These are phyloP conservation scores for Trametes maxima DNA, from an alignment of 768 basidiomycete species.

Conservation along the genomic window DNA sequence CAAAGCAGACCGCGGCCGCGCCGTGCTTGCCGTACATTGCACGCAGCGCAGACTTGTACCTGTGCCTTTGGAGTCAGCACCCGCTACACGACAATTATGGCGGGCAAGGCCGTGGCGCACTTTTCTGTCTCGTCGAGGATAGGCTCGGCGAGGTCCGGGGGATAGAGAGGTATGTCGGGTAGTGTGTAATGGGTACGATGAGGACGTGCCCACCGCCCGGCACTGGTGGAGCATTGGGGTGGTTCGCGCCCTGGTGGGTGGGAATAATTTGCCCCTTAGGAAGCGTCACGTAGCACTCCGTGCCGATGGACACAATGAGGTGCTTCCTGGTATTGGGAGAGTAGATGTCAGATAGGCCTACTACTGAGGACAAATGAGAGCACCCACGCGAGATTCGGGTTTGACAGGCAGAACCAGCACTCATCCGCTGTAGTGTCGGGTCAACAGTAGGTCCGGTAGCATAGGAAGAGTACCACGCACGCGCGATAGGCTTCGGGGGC, in stretches of 20 bases:
- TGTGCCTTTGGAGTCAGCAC: conserved; percentile 31
- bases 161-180: conserved; percentile 83
- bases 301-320: conserved; percentile 91
- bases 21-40: conserved; percentile 71
- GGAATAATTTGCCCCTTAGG: conserved; percentile 95
- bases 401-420: conserved; percentile 98
- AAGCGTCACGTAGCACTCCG: conserved; percentile 93
- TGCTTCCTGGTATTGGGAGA: conserved; percentile 67
- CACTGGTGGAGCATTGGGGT: conserved; percentile 47
- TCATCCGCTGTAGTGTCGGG: conserved; percentile 64
- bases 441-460: neutral
- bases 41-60: conserved; percentile 78
- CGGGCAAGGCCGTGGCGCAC: conserved; percentile 40
- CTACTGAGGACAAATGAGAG: neutral
- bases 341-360: conserved; percentile 1
- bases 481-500: conserved; percentile 77
- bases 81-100: neutral
- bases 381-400: conserved; percentile 84
- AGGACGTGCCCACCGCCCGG: conserved; percentile 97
- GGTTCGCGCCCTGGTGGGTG: conserved; percentile 59
- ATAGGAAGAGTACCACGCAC: conserved; percentile 45
- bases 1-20: conserved; percentile 76
- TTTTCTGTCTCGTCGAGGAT: conserved; percentile 81
- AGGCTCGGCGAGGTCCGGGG: conserved; percentile 75
- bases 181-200: conserved; percentile 92